These are phyloP conservation scores for Mesembryanthemum crystallinum DNA, from an alignment of 148 eudicot species.

Conservation along the genomic window DNA sequence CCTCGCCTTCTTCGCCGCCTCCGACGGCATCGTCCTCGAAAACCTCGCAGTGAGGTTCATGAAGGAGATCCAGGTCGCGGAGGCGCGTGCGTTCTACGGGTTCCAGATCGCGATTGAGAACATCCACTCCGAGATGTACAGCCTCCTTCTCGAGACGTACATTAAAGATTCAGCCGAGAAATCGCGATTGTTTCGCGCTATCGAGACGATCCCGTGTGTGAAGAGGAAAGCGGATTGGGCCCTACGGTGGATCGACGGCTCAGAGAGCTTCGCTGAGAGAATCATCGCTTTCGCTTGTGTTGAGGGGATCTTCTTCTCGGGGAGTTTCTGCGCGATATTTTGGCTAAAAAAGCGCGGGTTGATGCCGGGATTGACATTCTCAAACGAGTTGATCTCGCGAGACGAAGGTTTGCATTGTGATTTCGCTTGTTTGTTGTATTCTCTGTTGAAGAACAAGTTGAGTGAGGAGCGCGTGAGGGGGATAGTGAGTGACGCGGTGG, in stretches of 20 bases:
- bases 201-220: slow-evolving; percentile 63
- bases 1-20: slow-evolving; percentile 87
- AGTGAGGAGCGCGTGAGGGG: slow-evolving; percentile 52
- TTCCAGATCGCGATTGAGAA: slow-evolving; percentile 80
- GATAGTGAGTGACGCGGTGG: slow-evolving; percentile 56
- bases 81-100: slow-evolving; percentile 77
- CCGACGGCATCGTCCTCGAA: slow-evolving; percentile 74
- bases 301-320: slow-evolving; percentile 72
- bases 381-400: slow-evolving; percentile 69
- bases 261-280: slow-evolving; percentile 59
- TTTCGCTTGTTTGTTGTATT: slow-evolving; percentile 63
- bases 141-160: slow-evolving; percentile 53
- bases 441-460: slow-evolving; percentile 45
- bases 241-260: slow-evolving; percentile 58
- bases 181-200: slow-evolving; percentile 48
- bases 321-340: slow-evolving; percentile 68
- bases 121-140: slow-evolving; percentile 78
- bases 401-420: slow-evolving; percentile 79
- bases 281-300: slow-evolving; percentile 68
- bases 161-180: slow-evolving; percentile 55
- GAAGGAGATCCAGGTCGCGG: slow-evolving; percentile 72
- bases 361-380: slow-evolving; percentile 75
- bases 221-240: slow-evolving; percentile 75
- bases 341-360: slow-evolving; percentile 76
- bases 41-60: slow-evolving; percentile 69